Evolutionary conservation across 345 rosid species (phyloP), one percentile per base, ranked within the genome.

Genomic region (Salix koriyanagi): DNA sequence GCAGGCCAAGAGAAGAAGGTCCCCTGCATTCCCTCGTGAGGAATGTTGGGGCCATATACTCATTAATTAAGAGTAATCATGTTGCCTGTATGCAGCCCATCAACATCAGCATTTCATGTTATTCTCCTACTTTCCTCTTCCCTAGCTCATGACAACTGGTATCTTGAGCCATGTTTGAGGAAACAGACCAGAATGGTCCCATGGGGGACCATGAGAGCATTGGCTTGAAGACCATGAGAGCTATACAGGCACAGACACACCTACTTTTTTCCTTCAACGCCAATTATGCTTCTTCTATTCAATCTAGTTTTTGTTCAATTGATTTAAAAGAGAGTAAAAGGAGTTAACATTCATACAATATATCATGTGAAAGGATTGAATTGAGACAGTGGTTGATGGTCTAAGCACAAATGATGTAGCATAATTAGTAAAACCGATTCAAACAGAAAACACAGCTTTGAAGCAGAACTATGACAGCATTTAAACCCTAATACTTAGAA

Each of bases 181-280:
- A 73, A 77, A 64, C 78, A 48, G 65, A 72, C 37, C 37, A 71
- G 10, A 37, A 73, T 69, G 81, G 80, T 74, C 78, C 79, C 79
- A 7, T 4, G 26, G 48, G 76, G 79, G 81, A 67, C 78, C 80
- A 41, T 61, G 67, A 71, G 25, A 52, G 30, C 52, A 46, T 16
- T 44, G 71, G 32, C 12, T 9, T 52, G 32, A 39, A 42, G 71
- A 52, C 25, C 65, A 34, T 18, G 34, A 30, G 65, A 32, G 70
- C 1, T 4, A 14, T 46, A 14, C 50, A 46, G 50, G 50, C 50
- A 46, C 18, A 46, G 50, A 12, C 50, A 44, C 70, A 76, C 28
- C 30, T 44, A 34, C 48, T 60, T 11, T 69, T 52, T 39, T 56
- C 69, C 46, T 28, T 23, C 6, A 14, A 74, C 32, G 39, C 39